Evolutionary conservation across 2,329 filamentous ascomycete genomes (phyloP).

Genomic region (Colletotrichum aenigma): DNA sequence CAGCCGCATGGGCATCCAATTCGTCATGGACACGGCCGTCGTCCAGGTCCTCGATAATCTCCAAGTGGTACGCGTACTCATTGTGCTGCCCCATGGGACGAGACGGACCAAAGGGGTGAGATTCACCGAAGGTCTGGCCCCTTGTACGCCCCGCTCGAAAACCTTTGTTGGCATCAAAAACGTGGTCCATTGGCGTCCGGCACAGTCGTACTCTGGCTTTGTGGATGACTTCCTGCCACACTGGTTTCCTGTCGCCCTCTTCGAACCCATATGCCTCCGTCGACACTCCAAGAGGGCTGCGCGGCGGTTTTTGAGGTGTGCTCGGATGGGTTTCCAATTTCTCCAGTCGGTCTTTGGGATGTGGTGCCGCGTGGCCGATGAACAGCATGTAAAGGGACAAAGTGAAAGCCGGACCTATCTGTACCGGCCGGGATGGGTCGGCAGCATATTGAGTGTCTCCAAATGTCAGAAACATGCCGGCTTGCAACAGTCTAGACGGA

Average conservation of each 20-base stretch:
- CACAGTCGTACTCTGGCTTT: constrained; percentile 85
- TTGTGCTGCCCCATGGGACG: constrained; percentile 27
- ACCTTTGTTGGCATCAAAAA: constrained; percentile 45
- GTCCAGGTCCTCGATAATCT: constrained; percentile 81
- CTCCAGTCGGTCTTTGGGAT: background rate
- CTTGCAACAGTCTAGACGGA: constrained; percentile 87
- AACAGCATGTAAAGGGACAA: constrained; percentile 97
- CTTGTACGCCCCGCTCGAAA: constrained; percentile 26
- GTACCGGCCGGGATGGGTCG: constrained; percentile 66
- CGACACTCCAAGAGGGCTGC: background rate
- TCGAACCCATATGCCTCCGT: constrained; percentile 49
- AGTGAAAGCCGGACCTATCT: constrained; percentile 86
- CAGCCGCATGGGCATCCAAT: constrained; percentile 29
- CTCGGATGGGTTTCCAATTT: background rate
- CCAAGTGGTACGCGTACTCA: constrained; percentile 78
- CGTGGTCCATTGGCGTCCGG: constrained; percentile 62
- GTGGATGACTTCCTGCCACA: constrained; percentile 97
- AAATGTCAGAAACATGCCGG: constrained; percentile 86
- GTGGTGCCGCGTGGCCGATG: constrained; percentile 66
- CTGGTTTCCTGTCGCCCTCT: constrained; percentile 66
- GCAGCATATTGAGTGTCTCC: constrained; percentile 84
- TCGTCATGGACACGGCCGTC: constrained; percentile 59
- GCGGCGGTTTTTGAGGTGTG: background rate
- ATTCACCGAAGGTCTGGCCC: background rate
- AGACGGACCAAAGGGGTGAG: background rate